Percentiles rank a stretch among this genome's conserved stretches.
Conservation (phyloP, 805 yeast species). For the Maudiozyma pseudohumilis region DNA sequence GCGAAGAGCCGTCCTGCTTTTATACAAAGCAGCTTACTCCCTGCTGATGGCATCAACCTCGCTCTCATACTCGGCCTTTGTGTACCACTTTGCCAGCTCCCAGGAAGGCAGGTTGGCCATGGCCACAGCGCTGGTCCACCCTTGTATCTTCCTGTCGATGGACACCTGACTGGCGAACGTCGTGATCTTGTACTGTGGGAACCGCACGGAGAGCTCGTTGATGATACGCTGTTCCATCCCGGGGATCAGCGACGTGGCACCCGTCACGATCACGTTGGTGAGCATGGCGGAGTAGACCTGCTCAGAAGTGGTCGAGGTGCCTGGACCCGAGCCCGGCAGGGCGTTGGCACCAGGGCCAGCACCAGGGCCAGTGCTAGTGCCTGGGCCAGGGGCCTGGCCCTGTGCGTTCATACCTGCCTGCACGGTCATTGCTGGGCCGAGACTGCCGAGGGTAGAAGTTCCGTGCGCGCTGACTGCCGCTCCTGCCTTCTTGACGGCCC, state of each 20-base stretch:
- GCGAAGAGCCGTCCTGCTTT: no score
- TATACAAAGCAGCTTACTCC: no score
- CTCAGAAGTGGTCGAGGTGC: slow-evolving; percentile 17
- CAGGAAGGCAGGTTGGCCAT: slow-evolving; percentile 24
- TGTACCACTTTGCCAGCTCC: slow-evolving; percentile 25
- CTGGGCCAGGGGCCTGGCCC: not conserved
- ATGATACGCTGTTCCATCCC: slow-evolving; percentile 74
- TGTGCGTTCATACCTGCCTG: slow-evolving; percentile 1
- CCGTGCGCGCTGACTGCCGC: slow-evolving; percentile 16
- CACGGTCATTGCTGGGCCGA: slow-evolving; percentile 11
- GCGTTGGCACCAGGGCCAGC: not conserved
- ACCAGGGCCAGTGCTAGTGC: not conserved
- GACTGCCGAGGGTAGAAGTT: slow-evolving; percentile 9
- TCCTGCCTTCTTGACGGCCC: slow-evolving; percentile 22
- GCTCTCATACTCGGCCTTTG: slow-evolving; percentile 15
- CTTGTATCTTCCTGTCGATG: slow-evolving; percentile 61
- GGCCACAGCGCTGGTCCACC: slow-evolving; percentile 71
- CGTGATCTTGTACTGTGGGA: slow-evolving; percentile 78
- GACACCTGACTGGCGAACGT: slow-evolving; percentile 74
- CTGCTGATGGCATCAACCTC: slow-evolving; percentile 1
- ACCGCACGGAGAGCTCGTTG: slow-evolving; percentile 53
- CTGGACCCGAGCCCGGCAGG: slow-evolving; percentile 1
- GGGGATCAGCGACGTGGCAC: slow-evolving; percentile 66
- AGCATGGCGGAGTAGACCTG: slow-evolving; percentile 23
- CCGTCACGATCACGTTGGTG: slow-evolving; percentile 68